Evolutionary conservation across 305 asterid genomes (phyloP).

Genomic region (Ajuga reptans): DNA sequence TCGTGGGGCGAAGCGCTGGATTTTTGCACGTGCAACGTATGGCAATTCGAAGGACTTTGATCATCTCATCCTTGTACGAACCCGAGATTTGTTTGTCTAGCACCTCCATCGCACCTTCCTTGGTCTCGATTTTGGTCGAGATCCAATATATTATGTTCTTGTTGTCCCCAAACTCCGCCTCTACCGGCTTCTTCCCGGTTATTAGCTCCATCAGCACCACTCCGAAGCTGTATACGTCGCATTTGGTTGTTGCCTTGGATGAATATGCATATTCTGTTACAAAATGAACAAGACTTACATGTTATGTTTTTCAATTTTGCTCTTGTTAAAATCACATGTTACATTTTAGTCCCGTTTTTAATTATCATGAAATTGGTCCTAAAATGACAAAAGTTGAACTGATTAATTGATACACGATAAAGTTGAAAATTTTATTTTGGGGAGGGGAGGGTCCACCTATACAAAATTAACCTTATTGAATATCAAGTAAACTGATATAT

Average conservation of each 20-base stretch:
- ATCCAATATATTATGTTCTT: constrained; percentile 70
- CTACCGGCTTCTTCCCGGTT: constrained; percentile 72
- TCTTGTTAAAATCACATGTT: no score
- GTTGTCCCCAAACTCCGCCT: constrained; percentile 66
- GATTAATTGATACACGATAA: no score
- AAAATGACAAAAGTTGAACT: no score
- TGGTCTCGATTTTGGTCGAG: constrained; percentile 57
- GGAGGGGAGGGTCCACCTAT: no score
- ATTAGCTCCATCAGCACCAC: constrained; percentile 64
- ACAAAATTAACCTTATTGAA: no score
- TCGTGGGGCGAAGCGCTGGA: constrained; percentile 52
- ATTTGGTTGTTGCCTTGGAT: constrained; percentile 61
- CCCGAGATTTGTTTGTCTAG: constrained; percentile 43
- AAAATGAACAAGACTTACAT: constrained; percentile 20
- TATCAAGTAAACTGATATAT: background rate
- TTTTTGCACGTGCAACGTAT: constrained; percentile 54
- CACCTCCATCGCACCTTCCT: constrained; percentile 56
- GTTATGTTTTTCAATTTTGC: no score
- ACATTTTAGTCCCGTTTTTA: no score
- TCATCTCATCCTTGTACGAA: constrained; percentile 59
- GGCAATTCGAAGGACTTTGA: constrained; percentile 62
- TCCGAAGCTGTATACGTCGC: constrained; percentile 78
- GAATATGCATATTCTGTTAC: constrained; percentile 61
- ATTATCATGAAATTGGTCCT: no score
- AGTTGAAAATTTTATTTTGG: no score